Percentiles rank a stretch among this genome's conserved stretches.
These are phyloP conservation scores for Rhodotorula paludigena DNA, from an alignment of 768 basidiomycete species.

Conservation along the genomic window DNA sequence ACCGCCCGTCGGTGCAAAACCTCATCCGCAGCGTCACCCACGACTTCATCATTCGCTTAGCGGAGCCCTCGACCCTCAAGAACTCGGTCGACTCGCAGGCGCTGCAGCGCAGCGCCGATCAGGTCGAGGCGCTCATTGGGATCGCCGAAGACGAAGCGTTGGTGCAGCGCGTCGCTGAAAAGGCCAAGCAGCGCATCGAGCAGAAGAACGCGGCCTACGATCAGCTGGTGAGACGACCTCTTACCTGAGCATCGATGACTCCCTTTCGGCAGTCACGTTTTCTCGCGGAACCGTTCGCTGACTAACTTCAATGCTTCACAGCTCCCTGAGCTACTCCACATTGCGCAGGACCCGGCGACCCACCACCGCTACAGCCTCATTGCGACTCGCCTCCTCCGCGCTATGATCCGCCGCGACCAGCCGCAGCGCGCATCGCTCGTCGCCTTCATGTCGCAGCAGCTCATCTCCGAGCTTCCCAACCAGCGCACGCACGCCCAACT, in stretches of 20 bases:
- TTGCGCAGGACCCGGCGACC: slow-evolving; percentile 60
- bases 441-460: slow-evolving; percentile 35
- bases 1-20: slow-evolving; percentile 74
- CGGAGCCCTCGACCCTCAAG: slow-evolving; percentile 39
- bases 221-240: slow-evolving; percentile 22
- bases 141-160: slow-evolving; percentile 17
- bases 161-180: slow-evolving; percentile 15
- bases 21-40: slow-evolving; percentile 58
- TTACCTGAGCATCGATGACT: neutral
- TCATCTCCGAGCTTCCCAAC: slow-evolving; percentile 40
- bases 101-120: slow-evolving; percentile 3
- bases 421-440: slow-evolving; percentile 34
- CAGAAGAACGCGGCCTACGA: slow-evolving; percentile 40
- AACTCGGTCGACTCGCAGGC: slow-evolving; percentile 20
- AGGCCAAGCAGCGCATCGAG: slow-evolving; percentile 17
- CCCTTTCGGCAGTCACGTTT: neutral
- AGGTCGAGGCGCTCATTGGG: slow-evolving; percentile 19
- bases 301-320: slow-evolving; percentile 42
- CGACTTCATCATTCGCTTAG: slow-evolving; percentile 42
- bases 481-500: slow-evolving; percentile 46
- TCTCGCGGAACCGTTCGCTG: neutral
- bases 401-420: slow-evolving; percentile 63
- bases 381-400: slow-evolving; percentile 63
- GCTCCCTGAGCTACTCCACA: slow-evolving; percentile 50
- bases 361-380: slow-evolving; percentile 77